Conservation (phyloP, 495 filamentous ascomycete species). For the Aspergillus nidulans region DNA sequence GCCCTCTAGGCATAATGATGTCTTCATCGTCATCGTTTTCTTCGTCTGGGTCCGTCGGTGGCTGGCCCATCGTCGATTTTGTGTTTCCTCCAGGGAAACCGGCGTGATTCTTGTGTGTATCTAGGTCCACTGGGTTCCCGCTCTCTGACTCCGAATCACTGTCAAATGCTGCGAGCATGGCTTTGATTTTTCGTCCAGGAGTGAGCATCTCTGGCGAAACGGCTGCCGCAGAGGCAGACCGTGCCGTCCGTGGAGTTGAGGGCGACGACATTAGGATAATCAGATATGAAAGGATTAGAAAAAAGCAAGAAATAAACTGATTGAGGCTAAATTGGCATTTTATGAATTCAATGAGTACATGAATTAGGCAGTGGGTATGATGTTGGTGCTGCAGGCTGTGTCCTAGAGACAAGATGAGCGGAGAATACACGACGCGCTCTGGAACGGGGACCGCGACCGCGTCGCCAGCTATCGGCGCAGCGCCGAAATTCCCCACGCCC, state of each 20-base stretch:
- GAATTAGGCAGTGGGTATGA: neutral
- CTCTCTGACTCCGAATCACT: conserved; percentile 53
- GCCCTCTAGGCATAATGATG: conserved; percentile 59
- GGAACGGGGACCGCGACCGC: conserved; percentile 17
- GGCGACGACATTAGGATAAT: conserved; percentile 32
- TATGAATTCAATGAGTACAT: neutral
- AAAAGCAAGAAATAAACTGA: neutral
- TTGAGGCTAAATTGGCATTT: neutral
- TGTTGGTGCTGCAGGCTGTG: neutral
- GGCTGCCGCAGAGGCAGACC: conserved; percentile 30
- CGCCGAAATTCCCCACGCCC: conserved; percentile 10
- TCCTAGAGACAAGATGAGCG: conserved; percentile 5
- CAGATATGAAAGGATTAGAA: neutral
- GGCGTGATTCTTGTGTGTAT: conserved; percentile 16
- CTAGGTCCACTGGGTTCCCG: conserved; percentile 9
- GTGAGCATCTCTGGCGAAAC: conserved; percentile 50
- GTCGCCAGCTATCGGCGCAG: conserved; percentile 19
- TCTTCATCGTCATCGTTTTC: conserved; percentile 43
- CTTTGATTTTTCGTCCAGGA: conserved; percentile 65
- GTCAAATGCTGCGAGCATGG: conserved; percentile 60
- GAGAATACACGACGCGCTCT: conserved; percentile 14
- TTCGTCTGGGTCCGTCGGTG: conserved; percentile 15
- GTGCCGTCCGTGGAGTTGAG: conserved; percentile 42
- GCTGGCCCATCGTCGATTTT: neutral
- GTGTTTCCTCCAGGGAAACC: conserved; percentile 21